These are phyloP conservation scores for Globisporangium emineosum DNA, from an alignment of 352 stramenopile species.

Conservation along the genomic window DNA sequence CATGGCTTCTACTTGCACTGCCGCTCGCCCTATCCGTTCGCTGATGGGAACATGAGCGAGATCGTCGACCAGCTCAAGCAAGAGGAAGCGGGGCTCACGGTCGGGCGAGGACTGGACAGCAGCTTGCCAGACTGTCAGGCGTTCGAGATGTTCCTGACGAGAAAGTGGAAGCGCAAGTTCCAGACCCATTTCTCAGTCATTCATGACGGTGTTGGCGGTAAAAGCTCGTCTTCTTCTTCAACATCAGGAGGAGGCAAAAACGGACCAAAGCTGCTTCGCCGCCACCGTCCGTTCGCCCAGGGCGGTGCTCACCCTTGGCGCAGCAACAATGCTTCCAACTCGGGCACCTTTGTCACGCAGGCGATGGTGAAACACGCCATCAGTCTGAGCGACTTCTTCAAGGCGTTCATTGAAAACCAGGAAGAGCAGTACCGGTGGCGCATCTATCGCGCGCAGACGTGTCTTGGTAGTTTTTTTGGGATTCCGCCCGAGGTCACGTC, in stretches of 20 bases:
- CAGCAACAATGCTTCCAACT: neutral
- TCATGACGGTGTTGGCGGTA: conserved; percentile 13
- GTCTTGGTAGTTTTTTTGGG: conserved; percentile 58
- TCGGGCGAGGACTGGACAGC: conserved; percentile 81
- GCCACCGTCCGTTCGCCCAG: conserved; percentile 16
- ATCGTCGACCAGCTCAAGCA: conserved; percentile 90
- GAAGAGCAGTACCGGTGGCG: conserved; percentile 74
- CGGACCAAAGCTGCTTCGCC: conserved; percentile 9
- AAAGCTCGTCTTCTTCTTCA: neutral
- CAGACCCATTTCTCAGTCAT: conserved; percentile 49
- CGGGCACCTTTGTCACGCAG: conserved; percentile 27
- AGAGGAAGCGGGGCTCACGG: conserved; percentile 85
- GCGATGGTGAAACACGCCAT: conserved; percentile 48
- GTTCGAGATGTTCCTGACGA: conserved; percentile 92
- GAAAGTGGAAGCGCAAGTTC: conserved; percentile 85
- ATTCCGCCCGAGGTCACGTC: conserved; percentile 71
- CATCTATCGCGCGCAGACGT: conserved; percentile 80
- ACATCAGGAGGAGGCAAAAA: neutral
- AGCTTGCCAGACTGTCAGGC: conserved; percentile 81
- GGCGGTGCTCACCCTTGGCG: neutral
- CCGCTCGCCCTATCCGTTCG: conserved; percentile 89
- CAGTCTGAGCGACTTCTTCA: conserved; percentile 74
- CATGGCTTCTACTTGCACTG: conserved; percentile 96
- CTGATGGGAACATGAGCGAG: conserved; percentile 92
- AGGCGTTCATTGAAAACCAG: conserved; percentile 83